Conservation (phyloP, 2,329 filamentous ascomycete genomes). For the Verticillium albo-atrum region DNA sequence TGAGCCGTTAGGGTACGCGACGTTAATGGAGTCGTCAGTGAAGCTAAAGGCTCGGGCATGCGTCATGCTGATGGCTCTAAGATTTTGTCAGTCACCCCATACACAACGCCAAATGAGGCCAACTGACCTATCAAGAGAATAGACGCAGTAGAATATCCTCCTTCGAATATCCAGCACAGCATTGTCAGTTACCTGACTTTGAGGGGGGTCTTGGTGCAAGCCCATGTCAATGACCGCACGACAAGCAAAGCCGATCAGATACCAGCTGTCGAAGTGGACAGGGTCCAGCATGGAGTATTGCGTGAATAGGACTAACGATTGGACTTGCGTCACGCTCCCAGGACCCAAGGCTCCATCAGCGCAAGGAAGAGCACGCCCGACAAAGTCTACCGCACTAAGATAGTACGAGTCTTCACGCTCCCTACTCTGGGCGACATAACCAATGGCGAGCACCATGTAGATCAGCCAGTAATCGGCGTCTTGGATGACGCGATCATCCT, state of each 20-base stretch:
- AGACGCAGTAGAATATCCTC: constrained; percentile 85
- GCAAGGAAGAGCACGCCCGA: constrained; percentile 64
- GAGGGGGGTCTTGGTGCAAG: constrained; percentile 84
- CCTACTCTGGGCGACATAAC: constrained; percentile 69
- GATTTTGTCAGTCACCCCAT: constrained; percentile 4
- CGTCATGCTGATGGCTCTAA: constrained; percentile 80
- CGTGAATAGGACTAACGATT: constrained; percentile 79
- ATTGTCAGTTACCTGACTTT: constrained; percentile 62
- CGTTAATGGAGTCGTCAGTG: constrained; percentile 80
- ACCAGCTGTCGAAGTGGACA: constrained; percentile 90
- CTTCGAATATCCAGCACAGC: constrained; percentile 71
- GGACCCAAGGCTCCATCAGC: constrained; percentile 81
- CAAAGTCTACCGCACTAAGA: constrained; percentile 49
- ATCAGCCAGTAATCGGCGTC: constrained; percentile 80
- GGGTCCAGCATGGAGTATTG: constrained; percentile 90
- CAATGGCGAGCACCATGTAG: constrained; percentile 84
- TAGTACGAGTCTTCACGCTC: constrained; percentile 63
- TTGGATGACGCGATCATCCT: constrained; percentile 56
- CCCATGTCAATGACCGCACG: constrained; percentile 85
- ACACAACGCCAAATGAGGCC: not conserved
- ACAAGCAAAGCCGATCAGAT: constrained; percentile 84
- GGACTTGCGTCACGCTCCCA: constrained; percentile 79
- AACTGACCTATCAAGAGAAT: constrained; percentile 76
- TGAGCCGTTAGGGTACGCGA: constrained; percentile 64
- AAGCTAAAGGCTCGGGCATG: constrained; percentile 88